Conservation (phyloP, 2,329 filamentous ascomycete species). For the Cladosporium halotolerans region DNA sequence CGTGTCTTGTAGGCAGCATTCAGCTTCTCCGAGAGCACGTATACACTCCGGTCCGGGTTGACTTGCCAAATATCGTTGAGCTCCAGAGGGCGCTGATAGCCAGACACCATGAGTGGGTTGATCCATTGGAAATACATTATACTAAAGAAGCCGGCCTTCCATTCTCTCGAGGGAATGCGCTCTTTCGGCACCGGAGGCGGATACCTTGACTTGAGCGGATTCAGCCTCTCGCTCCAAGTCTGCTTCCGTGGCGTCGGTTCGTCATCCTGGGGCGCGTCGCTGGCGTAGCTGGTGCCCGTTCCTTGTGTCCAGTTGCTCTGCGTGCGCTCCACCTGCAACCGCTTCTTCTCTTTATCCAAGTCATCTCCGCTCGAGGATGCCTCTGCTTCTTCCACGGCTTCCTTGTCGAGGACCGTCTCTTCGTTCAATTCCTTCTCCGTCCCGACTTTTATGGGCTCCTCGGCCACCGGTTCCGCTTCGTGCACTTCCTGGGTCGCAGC, state of each 20-base stretch:
- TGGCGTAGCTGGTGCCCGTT: slow-evolving; percentile 28
- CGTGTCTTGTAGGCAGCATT: slow-evolving; percentile 59
- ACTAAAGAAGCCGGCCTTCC: slow-evolving; percentile 68
- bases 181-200: slow-evolving; percentile 52
- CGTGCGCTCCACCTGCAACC: slow-evolving; percentile 20
- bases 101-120: slow-evolving; percentile 73
- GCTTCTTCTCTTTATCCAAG: slow-evolving; percentile 15
- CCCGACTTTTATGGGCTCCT: slow-evolving; percentile 30
- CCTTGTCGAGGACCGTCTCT: slow-evolving; percentile 29
- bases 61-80: slow-evolving; percentile 82
- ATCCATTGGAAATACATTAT: slow-evolving; percentile 83
- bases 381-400: slow-evolving; percentile 16
- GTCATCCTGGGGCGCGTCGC: slow-evolving; percentile 15
- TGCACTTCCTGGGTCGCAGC: slow-evolving; percentile 3
- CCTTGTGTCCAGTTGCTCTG: slow-evolving; percentile 29
- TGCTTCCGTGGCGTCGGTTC: slow-evolving; percentile 35
- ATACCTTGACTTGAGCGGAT: slow-evolving; percentile 43
- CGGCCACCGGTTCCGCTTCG: slow-evolving; percentile 36
- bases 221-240: slow-evolving; percentile 56
- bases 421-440: slow-evolving; percentile 31
- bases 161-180: slow-evolving; percentile 57
- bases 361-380: slow-evolving; percentile 11
- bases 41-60: slow-evolving; percentile 71
- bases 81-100: slow-evolving; percentile 79
- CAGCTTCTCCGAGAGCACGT: slow-evolving; percentile 61